Evolutionary conservation across 768 basidiomycete genomes (phyloP), one percentile per base, ranked within the genome.

Genomic region (Russula olivacea): DNA sequence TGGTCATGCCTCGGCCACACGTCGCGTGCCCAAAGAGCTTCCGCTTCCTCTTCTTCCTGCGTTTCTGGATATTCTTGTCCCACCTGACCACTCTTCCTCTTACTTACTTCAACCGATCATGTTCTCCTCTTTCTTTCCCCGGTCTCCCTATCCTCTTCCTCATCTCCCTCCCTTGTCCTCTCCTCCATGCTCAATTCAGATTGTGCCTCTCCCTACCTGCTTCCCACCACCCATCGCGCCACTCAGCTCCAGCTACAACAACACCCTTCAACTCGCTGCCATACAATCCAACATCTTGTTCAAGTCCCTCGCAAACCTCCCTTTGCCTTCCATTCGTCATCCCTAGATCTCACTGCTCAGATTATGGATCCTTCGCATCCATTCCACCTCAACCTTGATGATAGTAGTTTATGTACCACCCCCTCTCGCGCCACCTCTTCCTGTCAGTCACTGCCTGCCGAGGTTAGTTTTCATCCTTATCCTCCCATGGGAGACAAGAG

Each of bases 1-100:
- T 55, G 0, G 8, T 8, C 48, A 11, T 38, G 2, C 62, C 49
- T 34, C 34, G 47, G 47, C 47, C 47, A 57, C 32, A 34, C 48
- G 48, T 59, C 58, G 58, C 49, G 40, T 59, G 58, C 58, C 41
- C 58, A 15, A 50, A 28, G 25, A 1, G 19, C 52, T 53, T 60
- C 30, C 32, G 28, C 51, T 47, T 55, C 52, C 15, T 48, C 52
- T 61, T 61, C 52, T 55, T 53, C 36, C 17, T 47, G 56, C 56
- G n/a, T 63, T 57, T 58, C 61, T 54, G 50, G 58, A 47, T 25
- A 63, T 59, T 59, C 57, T 59, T 38, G 45, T 61, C 45, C 53
- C 59, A 61, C 59, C 59, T 61, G 59, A 61, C 48, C 53, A 15
- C 53, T 48, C 59, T 61, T 61, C 59, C 51, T 45, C 51, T 4